Evolutionary conservation across 345 rosid genomes (phyloP).

Genomic region (Xanthoceras sorbifolium): DNA sequence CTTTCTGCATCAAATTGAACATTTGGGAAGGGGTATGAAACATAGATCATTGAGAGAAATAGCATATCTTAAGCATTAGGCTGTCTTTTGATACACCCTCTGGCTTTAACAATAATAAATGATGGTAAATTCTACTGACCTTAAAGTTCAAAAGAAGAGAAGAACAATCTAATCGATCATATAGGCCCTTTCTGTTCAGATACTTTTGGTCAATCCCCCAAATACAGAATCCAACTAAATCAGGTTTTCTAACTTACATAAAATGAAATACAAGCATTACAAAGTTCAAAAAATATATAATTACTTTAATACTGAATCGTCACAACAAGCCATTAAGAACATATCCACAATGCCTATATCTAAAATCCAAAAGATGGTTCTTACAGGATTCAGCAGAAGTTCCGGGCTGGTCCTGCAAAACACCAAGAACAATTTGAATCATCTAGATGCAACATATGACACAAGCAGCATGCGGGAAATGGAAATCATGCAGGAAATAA

Average conservation of each 20-base stretch:
- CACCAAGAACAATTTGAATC: slow-evolving; percentile 9
- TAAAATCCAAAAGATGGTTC: slow-evolving; percentile 30
- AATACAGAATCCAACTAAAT: not conserved
- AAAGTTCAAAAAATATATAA: not conserved
- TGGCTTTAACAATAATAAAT: not conserved
- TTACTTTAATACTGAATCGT: not conserved
- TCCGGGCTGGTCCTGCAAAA: slow-evolving; percentile 91
- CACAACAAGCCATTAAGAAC: slow-evolving; percentile 9
- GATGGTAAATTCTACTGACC: not conserved
- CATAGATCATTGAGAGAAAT: not conserved
- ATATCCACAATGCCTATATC: slow-evolving; percentile 11
- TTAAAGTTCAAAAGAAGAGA: not conserved
- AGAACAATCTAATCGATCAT: not conserved
- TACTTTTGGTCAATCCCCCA: not conserved
- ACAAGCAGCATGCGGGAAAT: not conserved
- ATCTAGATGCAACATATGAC: not conserved
- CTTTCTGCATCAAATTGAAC: not conserved
- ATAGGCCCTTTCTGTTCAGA: not conserved
- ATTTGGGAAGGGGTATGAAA: not conserved
- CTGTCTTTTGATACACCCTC: not conserved
- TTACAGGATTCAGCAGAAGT: slow-evolving; percentile 92
- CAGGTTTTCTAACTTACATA: not conserved
- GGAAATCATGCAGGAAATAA: not conserved
- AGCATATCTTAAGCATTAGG: not conserved
- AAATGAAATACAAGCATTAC: not conserved